Evolutionary conservation across 345 rosid species (phyloP).

Genomic region (Eucalyptus lansdowneana): DNA sequence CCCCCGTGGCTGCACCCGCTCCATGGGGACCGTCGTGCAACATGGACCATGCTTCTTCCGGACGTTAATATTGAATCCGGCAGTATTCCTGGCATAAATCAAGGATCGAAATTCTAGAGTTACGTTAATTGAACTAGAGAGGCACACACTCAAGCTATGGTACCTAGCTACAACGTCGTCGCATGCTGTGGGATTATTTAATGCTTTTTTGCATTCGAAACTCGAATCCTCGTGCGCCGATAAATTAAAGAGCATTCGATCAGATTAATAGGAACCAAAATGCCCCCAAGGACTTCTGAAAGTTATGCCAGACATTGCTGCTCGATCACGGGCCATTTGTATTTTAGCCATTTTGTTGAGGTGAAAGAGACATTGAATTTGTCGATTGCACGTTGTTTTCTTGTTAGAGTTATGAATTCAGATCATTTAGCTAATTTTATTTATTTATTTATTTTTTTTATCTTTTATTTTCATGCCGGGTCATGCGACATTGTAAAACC

Average conservation of each 20-base stretch:
- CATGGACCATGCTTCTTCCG: not conserved
- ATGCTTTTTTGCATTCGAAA: not conserved
- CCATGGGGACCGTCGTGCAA: not conserved
- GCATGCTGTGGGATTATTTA: not conserved
- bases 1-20: not conserved
- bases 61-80: not conserved
- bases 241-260: not conserved
- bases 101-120: not conserved
- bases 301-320: not conserved
- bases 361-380: not conserved
- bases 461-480: not conserved
- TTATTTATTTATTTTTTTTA: not conserved
- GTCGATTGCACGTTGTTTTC: not conserved
- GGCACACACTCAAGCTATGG: not conserved
- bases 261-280: not conserved
- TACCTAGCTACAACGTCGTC: not conserved
- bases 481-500: not conserved
- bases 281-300: not conserved
- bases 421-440: not conserved
- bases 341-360: not conserved
- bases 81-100: not conserved
- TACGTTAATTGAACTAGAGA: not conserved
- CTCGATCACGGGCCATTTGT: not conserved
- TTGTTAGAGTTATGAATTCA: not conserved
- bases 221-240: not conserved